These are phyloP conservation scores for Metschnikowia santaceciliae DNA, from an alignment of 805 yeast species.

Conservation along the genomic window DNA sequence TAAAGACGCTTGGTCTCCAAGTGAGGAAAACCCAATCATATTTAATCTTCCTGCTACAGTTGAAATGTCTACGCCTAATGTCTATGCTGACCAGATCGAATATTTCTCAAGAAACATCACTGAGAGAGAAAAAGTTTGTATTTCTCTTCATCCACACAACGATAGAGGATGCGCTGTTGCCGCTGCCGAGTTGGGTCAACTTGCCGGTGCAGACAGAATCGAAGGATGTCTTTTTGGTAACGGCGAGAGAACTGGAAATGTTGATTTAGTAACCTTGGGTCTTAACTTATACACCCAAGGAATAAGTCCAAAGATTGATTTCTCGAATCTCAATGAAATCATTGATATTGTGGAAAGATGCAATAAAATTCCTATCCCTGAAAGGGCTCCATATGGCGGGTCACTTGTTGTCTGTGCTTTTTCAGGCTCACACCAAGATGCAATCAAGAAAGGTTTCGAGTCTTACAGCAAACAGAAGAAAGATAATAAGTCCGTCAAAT, in stretches of 20 bases:
- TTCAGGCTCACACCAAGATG: constrained; percentile 85
- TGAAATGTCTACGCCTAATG: constrained; percentile 76
- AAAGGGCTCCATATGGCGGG: constrained; percentile 82
- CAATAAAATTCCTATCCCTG: constrained; percentile 75
- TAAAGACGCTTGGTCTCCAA: constrained; percentile 69
- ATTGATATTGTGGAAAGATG: constrained; percentile 74
- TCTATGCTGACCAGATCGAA: constrained; percentile 83
- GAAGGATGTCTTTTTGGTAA: constrained; percentile 85
- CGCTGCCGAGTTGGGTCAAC: constrained; percentile 74
- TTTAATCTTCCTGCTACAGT: constrained; percentile 85
- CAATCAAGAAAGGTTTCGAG: constrained; percentile 77
- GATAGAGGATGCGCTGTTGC: constrained; percentile 90
- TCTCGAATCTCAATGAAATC: constrained; percentile 59
- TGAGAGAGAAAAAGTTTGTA: constrained; percentile 66
- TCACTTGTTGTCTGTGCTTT: constrained; percentile 80
- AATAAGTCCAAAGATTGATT: constrained; percentile 64
- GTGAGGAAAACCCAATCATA: constrained; percentile 61
- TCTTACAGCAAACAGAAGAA: constrained; percentile 38
- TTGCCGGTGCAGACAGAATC: constrained; percentile 86
- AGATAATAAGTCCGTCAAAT: constrained; percentile 37
- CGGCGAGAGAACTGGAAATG: constrained; percentile 87
- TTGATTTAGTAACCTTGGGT: constrained; percentile 74
- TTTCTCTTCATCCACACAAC: constrained; percentile 79
- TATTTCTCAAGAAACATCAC: constrained; percentile 58
- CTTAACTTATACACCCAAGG: constrained; percentile 80